These are phyloP conservation scores for Phytopythium boreale DNA, from an alignment of 352 stramenopile genomes.

Conservation along the genomic window DNA sequence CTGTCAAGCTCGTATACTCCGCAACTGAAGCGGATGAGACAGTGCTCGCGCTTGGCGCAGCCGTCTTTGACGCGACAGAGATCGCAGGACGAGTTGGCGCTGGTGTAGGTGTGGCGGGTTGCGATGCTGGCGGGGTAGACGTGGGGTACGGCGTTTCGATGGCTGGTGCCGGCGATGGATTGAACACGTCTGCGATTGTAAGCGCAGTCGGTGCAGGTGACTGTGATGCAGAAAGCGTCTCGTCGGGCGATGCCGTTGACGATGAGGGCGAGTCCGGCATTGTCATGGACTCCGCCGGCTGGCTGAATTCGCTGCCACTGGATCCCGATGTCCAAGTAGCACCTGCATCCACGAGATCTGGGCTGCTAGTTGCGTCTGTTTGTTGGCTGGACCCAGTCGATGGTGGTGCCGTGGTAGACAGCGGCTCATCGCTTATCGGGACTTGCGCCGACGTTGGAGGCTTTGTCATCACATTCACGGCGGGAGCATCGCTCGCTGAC, in stretches of 20 bases:
- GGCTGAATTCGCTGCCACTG: neutral
- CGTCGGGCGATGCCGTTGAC: too few species aligned
- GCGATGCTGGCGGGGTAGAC: neutral
- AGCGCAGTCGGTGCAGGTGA: neutral
- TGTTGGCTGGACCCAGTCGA: neutral
- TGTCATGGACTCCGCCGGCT: neutral
- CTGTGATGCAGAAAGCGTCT: neutral
- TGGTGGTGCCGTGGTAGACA: neutral
- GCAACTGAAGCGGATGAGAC: neutral
- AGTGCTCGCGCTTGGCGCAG: neutral
- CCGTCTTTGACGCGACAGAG: neutral
- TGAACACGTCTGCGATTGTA: neutral
- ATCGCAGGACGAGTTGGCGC: neutral
- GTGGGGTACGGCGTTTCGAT: neutral
- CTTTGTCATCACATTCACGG: neutral
- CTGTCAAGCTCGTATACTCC: neutral
- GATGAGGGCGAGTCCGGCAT: too few species aligned
- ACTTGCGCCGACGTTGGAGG: neutral
- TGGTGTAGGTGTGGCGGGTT: neutral
- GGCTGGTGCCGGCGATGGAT: neutral
- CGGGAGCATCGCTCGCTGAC: neutral
- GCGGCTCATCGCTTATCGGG: slow-evolving; percentile 5
- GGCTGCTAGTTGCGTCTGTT: neutral
- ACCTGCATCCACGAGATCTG: neutral
- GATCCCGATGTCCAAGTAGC: neutral